Base-by-base conservation (phyloP, 257 asterid genomes). In the Plantago elongata region DNA sequence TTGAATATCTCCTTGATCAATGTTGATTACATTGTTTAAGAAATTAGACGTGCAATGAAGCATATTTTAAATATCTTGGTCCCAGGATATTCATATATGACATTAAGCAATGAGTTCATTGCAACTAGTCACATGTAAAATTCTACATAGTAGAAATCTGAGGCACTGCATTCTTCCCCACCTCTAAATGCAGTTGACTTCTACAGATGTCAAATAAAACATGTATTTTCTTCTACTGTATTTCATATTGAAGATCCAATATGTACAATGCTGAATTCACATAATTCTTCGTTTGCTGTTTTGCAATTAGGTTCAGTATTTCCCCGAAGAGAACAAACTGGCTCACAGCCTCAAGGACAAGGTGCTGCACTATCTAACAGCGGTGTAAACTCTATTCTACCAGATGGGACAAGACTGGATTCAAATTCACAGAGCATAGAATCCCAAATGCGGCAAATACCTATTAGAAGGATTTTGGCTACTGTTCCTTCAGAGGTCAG, bases 291-390 rank as follows among this genome's bases (percentile, higher is more conserved):
- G 45, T 9, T 12, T 29, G n/a, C 11, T 34, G 11, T 16, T 1
- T 22, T 49, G 42, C 45, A 40, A 49, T 61, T 76, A 85, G 96
- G 96, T 60, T 77, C 96, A 16, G 55, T 77, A 50, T 64, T 81
- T 78, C 72, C 97, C 67, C 83, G 91, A 76, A 80, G 98, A 72
- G 98, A 84, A 65, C 59, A 87, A 54, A 49, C 72, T 63, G 83
- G 77, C 63, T 48, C 79, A 15, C 89, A 78, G 76, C 72, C 75
- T 72, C 79, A 63, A 60, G 94, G 74, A 29, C 89, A 77, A 70
- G 83, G 78, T 64, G 78, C 74, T 67, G 64, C 84, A n/a, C 64
- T 65, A 44, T 66, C 83, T 64, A 56, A 85, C 11, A 72, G 46
- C 71, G 29, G 60, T 56, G 87, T 66, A 50, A 73, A 64, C 73